Base-by-base conservation (phyloP, 1,284 basidiomycete genomes). In the Retiboletus flavoniger region DNA sequence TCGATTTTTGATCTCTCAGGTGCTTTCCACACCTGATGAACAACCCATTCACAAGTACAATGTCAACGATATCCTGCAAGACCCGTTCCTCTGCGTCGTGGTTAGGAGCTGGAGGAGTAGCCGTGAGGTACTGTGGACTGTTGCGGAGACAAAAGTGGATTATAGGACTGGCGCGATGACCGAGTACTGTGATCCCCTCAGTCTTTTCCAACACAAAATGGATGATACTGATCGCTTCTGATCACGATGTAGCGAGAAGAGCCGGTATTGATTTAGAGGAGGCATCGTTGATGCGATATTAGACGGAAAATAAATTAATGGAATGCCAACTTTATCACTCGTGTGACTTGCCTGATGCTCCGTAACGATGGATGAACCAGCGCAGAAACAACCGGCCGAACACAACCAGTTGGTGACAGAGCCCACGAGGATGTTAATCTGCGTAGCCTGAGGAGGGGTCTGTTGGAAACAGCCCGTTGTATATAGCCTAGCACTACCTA, bases 201-300 rank as follows among this genome's bases (percentile, higher is more conserved):
- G 92, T 76, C 63, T 86, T 82, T 64, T 93, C 90, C 17, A 98
- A 83, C 51, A 92, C 80, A 1, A 80, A 72, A 28, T 92, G 91
- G 19, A 96, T 83, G 4, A 82, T 78, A 60, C 83, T 82, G 67
- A 98, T 91, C 9, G 87, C 91, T 63, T 93, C 87, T 1, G 91
- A 93, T 1, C 87, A 91, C 57, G 90, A 87, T 57, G 93, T 93
- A 14, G 93, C 89, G 47, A 98, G 84, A 50, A 97, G 80, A 1
- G 94, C 85, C 0, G 97, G 97, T 73, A 97, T 85, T 2, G 96
- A 88, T 9, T 97, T 97, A 1, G 96, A 98, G 77, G 94, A 88
- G 3, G 93, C 87, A 21, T 93, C 95, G 71, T 99, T 99, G 82
- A 98, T 98, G 45, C 95, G 95, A 83, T 97, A 70, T 41, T 35